Base-by-base conservation (phyloP, 2,329 filamentous ascomycete species). In the Fusarium lateritium region DNA sequence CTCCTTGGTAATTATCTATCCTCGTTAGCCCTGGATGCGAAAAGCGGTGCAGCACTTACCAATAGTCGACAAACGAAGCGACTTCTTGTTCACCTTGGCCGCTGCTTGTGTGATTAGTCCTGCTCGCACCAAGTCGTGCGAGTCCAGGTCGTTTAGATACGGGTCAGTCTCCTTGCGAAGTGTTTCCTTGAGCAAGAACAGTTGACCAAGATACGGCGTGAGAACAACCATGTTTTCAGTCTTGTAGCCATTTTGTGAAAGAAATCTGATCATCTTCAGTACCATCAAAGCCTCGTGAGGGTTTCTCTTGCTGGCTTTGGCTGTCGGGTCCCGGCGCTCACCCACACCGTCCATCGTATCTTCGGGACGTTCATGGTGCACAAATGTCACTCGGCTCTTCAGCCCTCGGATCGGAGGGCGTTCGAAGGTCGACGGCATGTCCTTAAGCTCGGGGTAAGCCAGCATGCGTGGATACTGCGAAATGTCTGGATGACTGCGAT, bases 1-100 rank as follows among this genome's bases (percentile, higher is more conserved):
- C 92, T 2, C 92, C 91, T 75, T 94, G 92, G 59, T 92, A 94
- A 64, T 94, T 94, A 65, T 94, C 91, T 90, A 21, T 3, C 5
- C 0, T 9, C 5, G 31, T 65, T 11, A 65, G 60, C 8, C 7
- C 44, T 11, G 6, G 1, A 15, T 3, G 8, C 3, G 1, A 3
- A 1, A 8, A 0, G 0, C 0, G 3, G n/a, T 0, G 0, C 2
- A 31, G 24, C 31, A 75, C 85, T 75, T 78, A 91, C 89, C 90
- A 52, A 94, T 91, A 0, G 91, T 93, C 0, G 91, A 92, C 0
- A 94, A 81, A 0, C 85, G 82, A 17, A 94, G 80, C 0, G 75
- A 81, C 2, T 80, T 81, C 64, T 88, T 91, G 0, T 82, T 76
- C 0, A 86, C 76, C 6, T 84, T 83, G 0, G 86, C 83, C 1